Percentiles rank a stretch among this genome's conserved stretches.
Evolutionary conservation across 805 yeast species (phyloP).

Genomic region (Lachancea thermotolerans): DNA sequence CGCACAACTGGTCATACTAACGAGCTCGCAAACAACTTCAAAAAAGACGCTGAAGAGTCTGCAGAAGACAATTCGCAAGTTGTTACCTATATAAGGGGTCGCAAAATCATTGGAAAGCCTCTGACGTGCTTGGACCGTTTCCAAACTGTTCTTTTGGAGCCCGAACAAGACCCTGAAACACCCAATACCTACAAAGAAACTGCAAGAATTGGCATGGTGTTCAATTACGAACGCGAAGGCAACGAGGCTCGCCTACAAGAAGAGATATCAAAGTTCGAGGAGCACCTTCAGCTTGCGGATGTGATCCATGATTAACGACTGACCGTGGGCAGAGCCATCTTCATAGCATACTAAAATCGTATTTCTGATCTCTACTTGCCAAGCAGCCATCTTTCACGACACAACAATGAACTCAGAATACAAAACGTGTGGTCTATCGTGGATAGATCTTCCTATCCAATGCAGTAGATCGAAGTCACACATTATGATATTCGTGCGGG

Average conservation of each 20-base stretch:
- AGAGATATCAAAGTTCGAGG: constrained; percentile 27
- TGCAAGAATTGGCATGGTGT: constrained; percentile 9
- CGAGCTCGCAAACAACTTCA: constrained; percentile 15
- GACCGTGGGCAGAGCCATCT: too few species aligned
- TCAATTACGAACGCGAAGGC: constrained; percentile 37
- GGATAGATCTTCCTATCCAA: too few species aligned
- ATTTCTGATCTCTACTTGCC: too few species aligned
- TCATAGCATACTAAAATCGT: too few species aligned
- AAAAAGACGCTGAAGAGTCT: constrained; percentile 9
- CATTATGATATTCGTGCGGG: too few species aligned
- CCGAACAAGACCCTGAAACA: constrained; percentile 15
- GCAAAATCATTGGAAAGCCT: constrained; percentile 29
- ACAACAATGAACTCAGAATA: too few species aligned
- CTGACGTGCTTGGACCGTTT: constrained; percentile 6
- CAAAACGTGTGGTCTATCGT: too few species aligned
- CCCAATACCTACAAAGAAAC: constrained; percentile 1
- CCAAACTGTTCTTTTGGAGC: constrained; percentile 17
- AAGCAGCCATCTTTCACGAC: too few species aligned
- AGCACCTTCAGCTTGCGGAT: constrained; percentile 18
- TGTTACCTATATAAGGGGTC: constrained; percentile 31
- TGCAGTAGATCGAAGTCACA: too few species aligned
- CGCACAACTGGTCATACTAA: constrained; percentile 15
- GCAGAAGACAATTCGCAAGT: constrained; percentile 4
- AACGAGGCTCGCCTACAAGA: constrained; percentile 20
- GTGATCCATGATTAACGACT: constrained; percentile 12